Base-by-base conservation (phyloP, 441 rosid genomes). In the Aleurites moluccanus region DNA sequence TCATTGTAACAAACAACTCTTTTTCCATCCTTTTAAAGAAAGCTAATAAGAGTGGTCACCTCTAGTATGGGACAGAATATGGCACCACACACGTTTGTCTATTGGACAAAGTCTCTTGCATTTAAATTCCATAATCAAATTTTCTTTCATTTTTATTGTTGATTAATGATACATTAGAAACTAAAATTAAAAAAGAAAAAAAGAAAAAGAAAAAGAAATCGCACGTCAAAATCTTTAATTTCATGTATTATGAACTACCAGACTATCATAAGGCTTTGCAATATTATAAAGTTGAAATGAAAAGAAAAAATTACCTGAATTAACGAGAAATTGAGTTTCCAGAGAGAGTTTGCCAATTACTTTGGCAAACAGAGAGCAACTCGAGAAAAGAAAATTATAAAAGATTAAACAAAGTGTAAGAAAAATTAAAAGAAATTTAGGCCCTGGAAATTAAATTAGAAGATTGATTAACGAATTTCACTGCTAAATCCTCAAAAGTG, bases 281-380 rank as follows among this genome's bases (percentile, higher is more conserved):
- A 30, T 30, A 30, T 30, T 30, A 2, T 38, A 0, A 44, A 44
- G 2, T 10, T 15, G 2, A 18, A 67, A 14, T 47, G 1, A 13
- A 10, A 38, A n/a, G n/a, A 40, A 38, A 35, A 23, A n/a, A 9
- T 20, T 56, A 63, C 27, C 74, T 53, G 70, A 80, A 77, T 76
- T 74, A n/a, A 23, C 4, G 71, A 75, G 77, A 79, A 66, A 18
- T 53, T 80, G 62, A 79, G 74, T 79, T 75, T 77, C 75, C 60
- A 75, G 33, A 9, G 38, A 67, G 62, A n/a, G 55, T 69, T 69
- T 40, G 78, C 72, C 81, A 57, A 44, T 44, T 11, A 73, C 2
- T 59, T 75, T 28, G 75, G 70, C 64, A n/a, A 15, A 3, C 33
- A 60, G 16, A n/a, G 45, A 52, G 27, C 7, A 47, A 33, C 66